Conservation (phyloP, 805 yeast genomes). For the Pichia ethanolica region DNA sequence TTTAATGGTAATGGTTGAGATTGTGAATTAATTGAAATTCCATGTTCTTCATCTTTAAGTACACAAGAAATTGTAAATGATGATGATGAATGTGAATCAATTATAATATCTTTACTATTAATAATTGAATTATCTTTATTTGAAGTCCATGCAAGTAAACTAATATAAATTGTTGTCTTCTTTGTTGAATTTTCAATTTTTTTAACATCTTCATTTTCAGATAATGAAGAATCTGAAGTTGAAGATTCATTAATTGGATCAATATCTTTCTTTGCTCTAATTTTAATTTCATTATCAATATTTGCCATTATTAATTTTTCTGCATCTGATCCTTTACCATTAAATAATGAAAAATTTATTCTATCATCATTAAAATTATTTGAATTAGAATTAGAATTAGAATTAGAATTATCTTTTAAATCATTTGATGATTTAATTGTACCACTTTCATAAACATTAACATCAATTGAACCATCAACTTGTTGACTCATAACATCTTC, state of each 20-base stretch:
- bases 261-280: conserved; percentile 21
- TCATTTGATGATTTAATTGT: conserved; percentile 21
- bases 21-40: conserved; percentile 61
- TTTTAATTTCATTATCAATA: conserved; percentile 64
- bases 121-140: conserved; percentile 15
- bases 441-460: conserved; percentile 47
- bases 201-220: too few species aligned
- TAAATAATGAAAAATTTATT: conserved; percentile 56
- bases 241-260: background rate
- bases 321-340: conserved; percentile 75
- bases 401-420: conserved; percentile 1
- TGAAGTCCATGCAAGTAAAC: conserved; percentile 26
- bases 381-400: background rate
- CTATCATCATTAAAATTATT: conserved; percentile 17
- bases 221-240: background rate
- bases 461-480: conserved; percentile 70
- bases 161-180: conserved; percentile 26
- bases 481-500: conserved; percentile 56
- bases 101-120: conserved; percentile 28
- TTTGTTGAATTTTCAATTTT: conserved; percentile 2
- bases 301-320: conserved; percentile 86
- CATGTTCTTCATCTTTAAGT: conserved; percentile 72
- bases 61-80: conserved; percentile 72
- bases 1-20: conserved; percentile 86
- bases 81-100: conserved; percentile 40